phyloP scores from a whole-genome alignment of 2,329 filamentous ascomycete genomes.

The Cladorrhinum sp. region DNA sequence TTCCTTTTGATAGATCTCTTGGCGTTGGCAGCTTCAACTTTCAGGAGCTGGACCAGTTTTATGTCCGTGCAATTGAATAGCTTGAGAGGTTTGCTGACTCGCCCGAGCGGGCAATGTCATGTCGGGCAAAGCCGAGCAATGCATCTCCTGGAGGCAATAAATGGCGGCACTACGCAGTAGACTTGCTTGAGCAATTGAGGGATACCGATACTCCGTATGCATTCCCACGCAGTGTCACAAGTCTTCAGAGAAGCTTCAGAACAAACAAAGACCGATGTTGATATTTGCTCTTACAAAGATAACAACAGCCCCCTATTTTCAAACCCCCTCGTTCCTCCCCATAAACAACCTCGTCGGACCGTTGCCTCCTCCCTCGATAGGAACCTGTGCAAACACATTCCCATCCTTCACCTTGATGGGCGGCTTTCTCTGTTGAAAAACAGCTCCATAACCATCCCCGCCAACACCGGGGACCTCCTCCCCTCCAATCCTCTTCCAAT shows the following conservation, averaged over 20 bases:
- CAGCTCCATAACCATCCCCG: not conserved
- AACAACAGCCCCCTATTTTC: not conserved
- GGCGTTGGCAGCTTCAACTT: not conserved
- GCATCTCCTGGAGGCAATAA: not conserved
- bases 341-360: constrained; percentile 24
- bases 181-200: not conserved
- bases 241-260: too few relatives aligned
- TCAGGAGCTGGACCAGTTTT: not conserved
- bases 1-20: not conserved
- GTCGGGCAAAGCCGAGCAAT: not conserved
- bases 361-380: constrained; percentile 14
- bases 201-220: too few relatives aligned
- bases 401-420: not conserved
- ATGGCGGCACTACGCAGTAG: not conserved
- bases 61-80: too few relatives aligned
- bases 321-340: constrained; percentile 19
- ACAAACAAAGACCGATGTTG: too few relatives aligned
- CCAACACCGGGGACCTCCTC: not conserved
- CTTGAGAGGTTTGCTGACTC: not conserved
- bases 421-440: not conserved
- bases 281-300: not conserved
- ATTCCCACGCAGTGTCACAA: too few relatives aligned
- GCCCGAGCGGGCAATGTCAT: not conserved
- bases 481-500: constrained; percentile 42
- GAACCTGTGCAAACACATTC: constrained; percentile 15